Percentiles rank a stretch among this genome's conserved stretches.
Evolutionary conservation across 164 flowering plant species (phyloP).

Genomic region (Magnolia sinica): DNA sequence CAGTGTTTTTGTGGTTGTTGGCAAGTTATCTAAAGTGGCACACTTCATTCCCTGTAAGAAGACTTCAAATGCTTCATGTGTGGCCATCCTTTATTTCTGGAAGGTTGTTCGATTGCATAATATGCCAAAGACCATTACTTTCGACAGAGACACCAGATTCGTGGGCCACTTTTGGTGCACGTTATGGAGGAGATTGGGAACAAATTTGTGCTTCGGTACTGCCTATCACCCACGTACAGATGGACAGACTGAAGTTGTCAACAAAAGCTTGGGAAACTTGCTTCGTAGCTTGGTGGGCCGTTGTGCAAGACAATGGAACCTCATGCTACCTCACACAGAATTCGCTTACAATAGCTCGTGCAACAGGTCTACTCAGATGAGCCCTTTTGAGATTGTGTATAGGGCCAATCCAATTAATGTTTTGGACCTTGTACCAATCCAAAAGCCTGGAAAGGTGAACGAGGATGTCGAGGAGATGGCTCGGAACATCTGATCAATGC

Average conservation of each 20-base stretch:
- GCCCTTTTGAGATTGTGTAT: background rate
- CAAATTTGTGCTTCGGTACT: background rate
- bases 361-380: background rate
- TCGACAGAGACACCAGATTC: background rate
- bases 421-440: background rate
- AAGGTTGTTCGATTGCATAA: background rate
- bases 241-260: background rate
- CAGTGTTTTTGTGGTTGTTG: constrained; percentile 2
- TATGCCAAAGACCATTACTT: background rate
- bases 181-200: background rate
- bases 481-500: background rate
- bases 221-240: background rate
- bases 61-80: background rate
- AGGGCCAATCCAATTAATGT: background rate
- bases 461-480: background rate
- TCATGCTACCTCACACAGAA: background rate
- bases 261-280: background rate
- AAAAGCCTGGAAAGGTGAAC: background rate
- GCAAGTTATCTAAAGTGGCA: background rate
- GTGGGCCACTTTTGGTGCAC: background rate
- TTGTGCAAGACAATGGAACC: background rate
- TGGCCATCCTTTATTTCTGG: background rate
- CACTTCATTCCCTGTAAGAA: constrained; percentile 3
- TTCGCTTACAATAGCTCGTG: background rate
- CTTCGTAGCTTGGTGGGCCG: background rate